Evolutionary conservation across 2,329 filamentous ascomycete genomes (phyloP).

Genomic region (Davidsoniella eucalypti): DNA sequence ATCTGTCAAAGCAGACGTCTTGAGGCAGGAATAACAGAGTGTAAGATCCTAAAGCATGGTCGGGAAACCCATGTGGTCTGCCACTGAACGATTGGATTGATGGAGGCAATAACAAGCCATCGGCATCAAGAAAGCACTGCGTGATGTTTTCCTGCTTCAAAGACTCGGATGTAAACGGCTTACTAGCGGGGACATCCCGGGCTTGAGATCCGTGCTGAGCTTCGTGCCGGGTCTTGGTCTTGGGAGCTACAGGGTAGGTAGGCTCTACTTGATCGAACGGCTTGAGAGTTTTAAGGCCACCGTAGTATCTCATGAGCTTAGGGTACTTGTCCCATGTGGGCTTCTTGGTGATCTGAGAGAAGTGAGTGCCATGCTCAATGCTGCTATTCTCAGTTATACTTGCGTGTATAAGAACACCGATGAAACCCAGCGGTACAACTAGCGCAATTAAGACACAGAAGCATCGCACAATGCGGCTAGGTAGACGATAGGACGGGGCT

Average conservation of each 20-base stretch:
- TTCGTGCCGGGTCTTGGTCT: slow-evolving; percentile 31
- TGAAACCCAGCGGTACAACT: slow-evolving; percentile 52
- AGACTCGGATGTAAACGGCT: slow-evolving; percentile 35
- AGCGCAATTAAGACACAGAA: slow-evolving; percentile 57
- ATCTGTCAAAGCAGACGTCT: slow-evolving; percentile 85
- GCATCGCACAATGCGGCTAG: slow-evolving; percentile 59
- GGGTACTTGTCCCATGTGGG: slow-evolving; percentile 70
- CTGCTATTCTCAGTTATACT: slow-evolving; percentile 53
- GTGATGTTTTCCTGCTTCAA: slow-evolving; percentile 38
- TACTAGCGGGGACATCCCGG: slow-evolving; percentile 1
- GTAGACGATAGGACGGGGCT: slow-evolving; percentile 42
- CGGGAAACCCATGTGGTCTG: slow-evolving; percentile 67
- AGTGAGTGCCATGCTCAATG: slow-evolving; percentile 32
- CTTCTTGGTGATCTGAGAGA: slow-evolving; percentile 25
- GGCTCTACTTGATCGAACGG: slow-evolving; percentile 49
- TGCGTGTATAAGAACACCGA: slow-evolving; percentile 56
- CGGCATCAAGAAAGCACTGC: slow-evolving; percentile 63
- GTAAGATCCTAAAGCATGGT: slow-evolving; percentile 75
- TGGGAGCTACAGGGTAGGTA: slow-evolving; percentile 56
- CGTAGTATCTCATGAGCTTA: slow-evolving; percentile 79
- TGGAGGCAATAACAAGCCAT: slow-evolving; percentile 50
- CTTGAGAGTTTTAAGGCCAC: slow-evolving; percentile 61
- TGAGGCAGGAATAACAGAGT: slow-evolving; percentile 61
- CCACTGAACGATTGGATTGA: slow-evolving; percentile 58
- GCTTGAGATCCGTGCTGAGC: neutral